These are phyloP conservation scores for Artemisia annua DNA, from an alignment of 129 eudicot genomes.

Conservation along the genomic window DNA sequence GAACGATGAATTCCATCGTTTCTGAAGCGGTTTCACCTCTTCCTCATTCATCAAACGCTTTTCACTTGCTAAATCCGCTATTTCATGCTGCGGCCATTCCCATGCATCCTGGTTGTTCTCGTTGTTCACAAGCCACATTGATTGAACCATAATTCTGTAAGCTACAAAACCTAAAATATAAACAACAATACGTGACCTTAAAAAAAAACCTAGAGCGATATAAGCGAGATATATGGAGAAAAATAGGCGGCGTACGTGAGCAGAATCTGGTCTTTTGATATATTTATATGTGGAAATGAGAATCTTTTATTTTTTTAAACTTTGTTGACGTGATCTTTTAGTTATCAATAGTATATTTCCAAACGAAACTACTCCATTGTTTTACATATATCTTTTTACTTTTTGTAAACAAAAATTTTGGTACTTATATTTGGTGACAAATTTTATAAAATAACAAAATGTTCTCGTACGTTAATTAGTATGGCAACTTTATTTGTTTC, in stretches of 20 bases:
- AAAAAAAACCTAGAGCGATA: constrained; percentile 1
- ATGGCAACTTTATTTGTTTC: no score
- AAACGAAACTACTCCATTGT: no score
- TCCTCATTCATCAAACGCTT: constrained; percentile 17
- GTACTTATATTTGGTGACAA: no score
- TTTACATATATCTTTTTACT: no score
- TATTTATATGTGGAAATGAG: no score
- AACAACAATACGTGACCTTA: background rate
- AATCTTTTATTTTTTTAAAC: no score
- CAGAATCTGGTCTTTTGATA: background rate
- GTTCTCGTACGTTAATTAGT: no score
- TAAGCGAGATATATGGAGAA: background rate
- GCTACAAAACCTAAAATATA: background rate
- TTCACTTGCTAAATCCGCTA: background rate
- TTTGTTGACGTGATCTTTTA: no score
- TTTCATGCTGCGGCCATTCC: background rate
- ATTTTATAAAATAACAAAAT: no score
- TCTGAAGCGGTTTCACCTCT: background rate
- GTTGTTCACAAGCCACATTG: background rate
- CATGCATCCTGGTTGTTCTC: constrained; percentile 5
- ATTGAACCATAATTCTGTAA: constrained; percentile 9
- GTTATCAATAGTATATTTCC: no score
- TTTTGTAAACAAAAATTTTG: no score
- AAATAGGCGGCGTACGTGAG: background rate
- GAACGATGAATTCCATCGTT: constrained; percentile 13